These are phyloP conservation scores for Orbilia blumenaviensis DNA, from an alignment of 2,329 filamentous ascomycete genomes.

Conservation along the genomic window DNA sequence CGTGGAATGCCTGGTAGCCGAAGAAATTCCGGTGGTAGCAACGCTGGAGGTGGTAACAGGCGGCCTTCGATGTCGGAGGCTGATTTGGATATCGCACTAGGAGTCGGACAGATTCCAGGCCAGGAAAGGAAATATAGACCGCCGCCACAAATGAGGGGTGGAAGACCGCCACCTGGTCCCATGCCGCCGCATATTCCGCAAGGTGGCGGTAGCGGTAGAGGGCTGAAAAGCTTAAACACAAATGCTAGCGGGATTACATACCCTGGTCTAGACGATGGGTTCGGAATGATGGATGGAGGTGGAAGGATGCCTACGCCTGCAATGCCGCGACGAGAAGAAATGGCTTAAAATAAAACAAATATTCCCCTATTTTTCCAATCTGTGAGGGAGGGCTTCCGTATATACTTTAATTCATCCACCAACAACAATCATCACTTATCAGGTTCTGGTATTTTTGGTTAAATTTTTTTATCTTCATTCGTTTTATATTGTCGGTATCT, in stretches of 20 bases:
- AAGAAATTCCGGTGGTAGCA: conserved; percentile 33
- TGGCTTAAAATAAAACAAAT: conserved; percentile 11
- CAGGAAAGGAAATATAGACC: conserved; percentile 47
- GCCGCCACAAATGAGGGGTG: conserved; percentile 49
- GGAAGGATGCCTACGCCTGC: conserved; percentile 46
- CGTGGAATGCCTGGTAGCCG: conserved; percentile 29
- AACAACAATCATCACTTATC: conserved; percentile 19
- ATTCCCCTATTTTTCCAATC: neutral
- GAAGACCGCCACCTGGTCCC: conserved; percentile 17
- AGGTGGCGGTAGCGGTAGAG: conserved; percentile 14
- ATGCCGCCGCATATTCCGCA: neutral
- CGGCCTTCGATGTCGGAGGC: conserved; percentile 43
- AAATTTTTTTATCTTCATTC: neutral
- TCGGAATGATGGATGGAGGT: conserved; percentile 41
- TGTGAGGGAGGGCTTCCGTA: neutral
- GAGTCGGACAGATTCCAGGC: conserved; percentile 45
- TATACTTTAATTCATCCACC: conserved; percentile 10
- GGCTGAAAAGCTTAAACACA: conserved; percentile 22
- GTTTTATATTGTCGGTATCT: conserved; percentile 21
- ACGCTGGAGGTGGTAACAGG: neutral
- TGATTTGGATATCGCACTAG: conserved; percentile 46
- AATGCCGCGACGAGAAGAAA: conserved; percentile 45
- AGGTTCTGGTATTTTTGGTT: conserved; percentile 11
- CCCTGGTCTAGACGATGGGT: conserved; percentile 46
- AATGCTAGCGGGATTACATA: conserved; percentile 25